phyloP scores from a whole-genome alignment of 2,329 filamentous ascomycete genomes.

The Arthrobotrys entomopaga region DNA sequence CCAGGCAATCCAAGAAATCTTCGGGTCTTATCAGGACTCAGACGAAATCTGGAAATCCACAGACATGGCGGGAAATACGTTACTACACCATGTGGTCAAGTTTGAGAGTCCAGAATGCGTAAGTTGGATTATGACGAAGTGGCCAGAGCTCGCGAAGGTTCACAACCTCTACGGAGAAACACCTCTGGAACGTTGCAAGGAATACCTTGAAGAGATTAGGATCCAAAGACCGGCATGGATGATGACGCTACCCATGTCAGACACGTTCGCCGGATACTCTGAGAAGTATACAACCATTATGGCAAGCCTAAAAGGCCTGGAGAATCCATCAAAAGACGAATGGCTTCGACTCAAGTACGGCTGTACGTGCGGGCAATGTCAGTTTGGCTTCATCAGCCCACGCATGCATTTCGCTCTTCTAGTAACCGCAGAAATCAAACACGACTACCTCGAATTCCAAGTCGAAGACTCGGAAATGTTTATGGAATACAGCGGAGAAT shows the following conservation, averaged over 20 bases:
- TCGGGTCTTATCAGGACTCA: constrained; percentile 40
- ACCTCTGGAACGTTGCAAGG: constrained; percentile 60
- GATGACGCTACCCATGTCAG: constrained; percentile 57
- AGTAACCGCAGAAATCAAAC: too few relatives aligned
- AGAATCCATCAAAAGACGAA: not conserved
- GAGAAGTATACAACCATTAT: constrained; percentile 59
- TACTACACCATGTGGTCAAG: constrained; percentile 59
- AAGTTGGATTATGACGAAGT: constrained; percentile 7
- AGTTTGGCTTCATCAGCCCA: too few relatives aligned
- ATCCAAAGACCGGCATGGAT: constrained; percentile 31
- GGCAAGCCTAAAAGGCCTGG: constrained; percentile 56
- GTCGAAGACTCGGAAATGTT: not conserved
- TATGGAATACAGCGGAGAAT: constrained; percentile 53
- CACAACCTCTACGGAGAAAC: constrained; percentile 57
- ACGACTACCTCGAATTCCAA: too few relatives aligned
- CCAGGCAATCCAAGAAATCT: constrained; percentile 28
- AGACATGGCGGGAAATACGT: constrained; percentile 45
- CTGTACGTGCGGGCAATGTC: too few relatives aligned
- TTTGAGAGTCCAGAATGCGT: constrained; percentile 56
- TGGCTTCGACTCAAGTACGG: too few relatives aligned
- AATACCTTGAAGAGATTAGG: constrained; percentile 59
- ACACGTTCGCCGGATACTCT: constrained; percentile 60
- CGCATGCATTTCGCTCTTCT: too few relatives aligned
- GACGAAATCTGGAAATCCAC: constrained; percentile 51
- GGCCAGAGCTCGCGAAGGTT: not conserved